phyloP scores from a whole-genome alignment of 768 basidiomycete species.

The Termitomyces eurrhizus region DNA sequence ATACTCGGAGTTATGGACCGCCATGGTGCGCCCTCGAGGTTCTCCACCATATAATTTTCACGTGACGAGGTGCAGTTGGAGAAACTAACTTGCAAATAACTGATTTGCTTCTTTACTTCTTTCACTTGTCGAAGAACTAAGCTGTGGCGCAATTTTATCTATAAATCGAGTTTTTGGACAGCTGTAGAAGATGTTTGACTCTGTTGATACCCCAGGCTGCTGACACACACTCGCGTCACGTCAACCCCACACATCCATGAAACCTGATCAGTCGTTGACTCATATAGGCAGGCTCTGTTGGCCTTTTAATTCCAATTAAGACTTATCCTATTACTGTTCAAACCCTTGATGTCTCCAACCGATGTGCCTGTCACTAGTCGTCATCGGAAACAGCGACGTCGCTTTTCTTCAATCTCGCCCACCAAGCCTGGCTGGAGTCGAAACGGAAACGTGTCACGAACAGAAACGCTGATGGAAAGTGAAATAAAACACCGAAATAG shows the following conservation, averaged over 20 bases:
- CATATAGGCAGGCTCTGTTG: neutral
- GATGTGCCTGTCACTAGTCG: conserved; percentile 12
- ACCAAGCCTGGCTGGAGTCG: conserved; percentile 20
- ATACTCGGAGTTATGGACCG: neutral
- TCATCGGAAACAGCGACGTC: conserved; percentile 27
- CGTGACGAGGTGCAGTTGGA: neutral
- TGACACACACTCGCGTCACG: conserved; percentile 6
- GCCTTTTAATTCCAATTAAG: neutral
- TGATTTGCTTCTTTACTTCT: neutral
- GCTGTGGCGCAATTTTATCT: neutral
- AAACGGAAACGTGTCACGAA: conserved; percentile 22
- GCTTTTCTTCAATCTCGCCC: conserved; percentile 29
- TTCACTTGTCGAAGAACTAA: neutral
- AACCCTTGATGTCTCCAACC: neutral
- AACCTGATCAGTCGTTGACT: neutral
- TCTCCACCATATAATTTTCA: neutral
- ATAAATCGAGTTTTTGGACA: neutral
- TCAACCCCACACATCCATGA: neutral
- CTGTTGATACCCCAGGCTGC: neutral
- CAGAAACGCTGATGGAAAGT: conserved; percentile 15
- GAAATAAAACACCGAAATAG: conserved; percentile 19
- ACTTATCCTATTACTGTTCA: neutral
- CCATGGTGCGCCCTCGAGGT: neutral
- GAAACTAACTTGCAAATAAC: neutral
- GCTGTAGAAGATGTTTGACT: neutral